Evolutionary conservation across 1,284 basidiomycete genomes (phyloP), one percentile per base, ranked within the genome.

Genomic region (Pascua sp.): DNA sequence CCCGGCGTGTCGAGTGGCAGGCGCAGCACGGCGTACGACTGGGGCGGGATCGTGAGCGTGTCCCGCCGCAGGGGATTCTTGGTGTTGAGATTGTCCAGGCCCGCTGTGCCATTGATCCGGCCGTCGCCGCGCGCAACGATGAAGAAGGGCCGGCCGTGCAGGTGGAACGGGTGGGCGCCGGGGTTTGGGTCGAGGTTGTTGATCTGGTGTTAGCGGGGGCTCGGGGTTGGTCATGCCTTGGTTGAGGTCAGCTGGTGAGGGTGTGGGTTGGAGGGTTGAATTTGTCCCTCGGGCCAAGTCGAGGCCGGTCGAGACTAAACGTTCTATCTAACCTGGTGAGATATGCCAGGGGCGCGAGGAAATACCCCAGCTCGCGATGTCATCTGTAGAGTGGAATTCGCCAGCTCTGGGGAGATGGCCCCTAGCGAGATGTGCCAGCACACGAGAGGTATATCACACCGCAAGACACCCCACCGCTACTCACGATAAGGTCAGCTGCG

Each of bases 161-260:
- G 59, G 57, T 75, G 73, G 59, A 68, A 73, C 1, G 78, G 77
- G 57, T 78, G 77, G 37, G 69, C 68, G n/a, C 71, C 61, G n/a
- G 47, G 37, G 12, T 57, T 59, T 0, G 38, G 47, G 50, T 76
- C 75, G 11, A 69, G 48, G 60, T 78, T 76, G 66, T 77, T 77
- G 58, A 79, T 63, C 17, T 42, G 9, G 45, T 42, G 17, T 51
- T 49, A 38, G 16, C 53, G 24, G 24, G 15, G 32, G 47, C 18
- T 42, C 51, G 11, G n/a, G n/a, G 46, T 53, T 53, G 24, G 24
- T 32, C 24, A 7, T 32, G 7, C 24, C 7, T 32, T 32, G 24
- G 24, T 32, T 32, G 4, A 32, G 24, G 24, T 32, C 4, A 7
- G 24, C 24, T 32, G 24, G 24, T 7, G 24, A 7, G 24, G 24